These are phyloP conservation scores for Jamesozyma rosinii DNA, from an alignment of 805 yeast genomes.

Conservation along the genomic window DNA sequence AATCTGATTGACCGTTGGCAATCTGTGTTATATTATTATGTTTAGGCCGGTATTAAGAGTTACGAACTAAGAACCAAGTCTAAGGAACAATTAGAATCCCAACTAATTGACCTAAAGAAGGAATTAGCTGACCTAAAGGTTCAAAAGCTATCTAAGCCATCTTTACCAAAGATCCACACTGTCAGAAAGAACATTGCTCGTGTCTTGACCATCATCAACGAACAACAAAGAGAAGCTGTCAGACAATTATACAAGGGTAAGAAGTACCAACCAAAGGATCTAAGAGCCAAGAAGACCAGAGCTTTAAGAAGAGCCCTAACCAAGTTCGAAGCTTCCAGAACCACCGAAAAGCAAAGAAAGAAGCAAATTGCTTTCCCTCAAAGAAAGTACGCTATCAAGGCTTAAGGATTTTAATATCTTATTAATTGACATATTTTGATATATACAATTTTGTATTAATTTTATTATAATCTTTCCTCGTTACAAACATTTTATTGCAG, in stretches of 20 bases:
- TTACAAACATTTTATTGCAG: not conserved
- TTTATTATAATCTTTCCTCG: constrained; percentile 1
- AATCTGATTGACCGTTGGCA: not conserved
- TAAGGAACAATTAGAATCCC: constrained; percentile 91
- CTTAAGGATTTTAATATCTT: constrained; percentile 41
- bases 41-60: constrained; percentile 80
- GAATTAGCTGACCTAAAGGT: constrained; percentile 94
- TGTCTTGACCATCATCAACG: constrained; percentile 95
- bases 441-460: constrained; percentile 1
- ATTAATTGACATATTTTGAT: not conserved
- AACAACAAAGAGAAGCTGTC: constrained; percentile 91
- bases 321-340: constrained; percentile 70
- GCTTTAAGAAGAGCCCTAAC: constrained; percentile 98
- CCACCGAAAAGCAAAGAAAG: constrained; percentile 89
- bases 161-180: constrained; percentile 93
- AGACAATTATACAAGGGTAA: constrained; percentile 92
- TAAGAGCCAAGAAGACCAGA: constrained; percentile 99
- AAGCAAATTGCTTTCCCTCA: constrained; percentile 94
- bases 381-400: constrained; percentile 98
- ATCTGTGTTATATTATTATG: not conserved
- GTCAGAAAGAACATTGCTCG: constrained; percentile 98
- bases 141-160: constrained; percentile 87
- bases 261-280: constrained; percentile 96
- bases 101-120: constrained; percentile 93
- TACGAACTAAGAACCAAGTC: constrained; percentile 95